These are phyloP conservation scores for Inonotus obliquus DNA, from an alignment of 1,284 basidiomycete species.

Conservation along the genomic window DNA sequence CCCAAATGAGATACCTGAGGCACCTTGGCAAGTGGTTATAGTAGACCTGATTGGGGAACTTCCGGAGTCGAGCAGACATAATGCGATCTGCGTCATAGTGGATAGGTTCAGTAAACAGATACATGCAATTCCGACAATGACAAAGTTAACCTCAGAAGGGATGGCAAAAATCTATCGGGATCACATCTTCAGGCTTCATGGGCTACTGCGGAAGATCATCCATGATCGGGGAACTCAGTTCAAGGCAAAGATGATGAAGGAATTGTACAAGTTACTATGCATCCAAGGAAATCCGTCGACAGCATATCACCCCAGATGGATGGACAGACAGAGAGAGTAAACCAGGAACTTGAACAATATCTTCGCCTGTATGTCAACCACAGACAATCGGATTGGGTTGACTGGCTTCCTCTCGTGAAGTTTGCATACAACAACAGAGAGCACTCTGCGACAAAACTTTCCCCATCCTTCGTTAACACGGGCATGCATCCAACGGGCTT, in stretches of 20 bases:
- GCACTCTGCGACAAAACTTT: constrained; percentile 21
- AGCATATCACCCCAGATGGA: constrained; percentile 26
- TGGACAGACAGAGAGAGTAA: constrained; percentile 27
- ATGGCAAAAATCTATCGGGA: constrained; percentile 18
- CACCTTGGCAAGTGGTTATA: neutral
- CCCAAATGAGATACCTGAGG: neutral
- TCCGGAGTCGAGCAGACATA: neutral
- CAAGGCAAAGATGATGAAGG: constrained; percentile 16
- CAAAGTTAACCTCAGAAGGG: constrained; percentile 14
- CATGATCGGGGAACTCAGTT: constrained; percentile 26
- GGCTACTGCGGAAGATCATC: constrained; percentile 25
- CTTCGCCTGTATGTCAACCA: constrained; percentile 23
- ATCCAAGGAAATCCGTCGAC: constrained; percentile 23
- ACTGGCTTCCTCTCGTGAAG: constrained; percentile 23
- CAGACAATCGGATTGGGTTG: constrained; percentile 29
- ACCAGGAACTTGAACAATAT: constrained; percentile 25
- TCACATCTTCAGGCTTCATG: constrained; percentile 19
- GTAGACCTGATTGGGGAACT: constrained; percentile 23
- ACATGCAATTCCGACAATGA: constrained; percentile 21
- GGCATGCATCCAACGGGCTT: too few species aligned
- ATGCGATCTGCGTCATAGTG: constrained; percentile 24
- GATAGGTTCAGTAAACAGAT: constrained; percentile 18
- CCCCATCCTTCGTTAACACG: constrained; percentile 26
- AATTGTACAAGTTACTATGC: constrained; percentile 12
- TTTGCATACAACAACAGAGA: constrained; percentile 23